Conservation (phyloP, 2,329 filamentous ascomycete species). For the Colletotrichum incanum region DNA sequence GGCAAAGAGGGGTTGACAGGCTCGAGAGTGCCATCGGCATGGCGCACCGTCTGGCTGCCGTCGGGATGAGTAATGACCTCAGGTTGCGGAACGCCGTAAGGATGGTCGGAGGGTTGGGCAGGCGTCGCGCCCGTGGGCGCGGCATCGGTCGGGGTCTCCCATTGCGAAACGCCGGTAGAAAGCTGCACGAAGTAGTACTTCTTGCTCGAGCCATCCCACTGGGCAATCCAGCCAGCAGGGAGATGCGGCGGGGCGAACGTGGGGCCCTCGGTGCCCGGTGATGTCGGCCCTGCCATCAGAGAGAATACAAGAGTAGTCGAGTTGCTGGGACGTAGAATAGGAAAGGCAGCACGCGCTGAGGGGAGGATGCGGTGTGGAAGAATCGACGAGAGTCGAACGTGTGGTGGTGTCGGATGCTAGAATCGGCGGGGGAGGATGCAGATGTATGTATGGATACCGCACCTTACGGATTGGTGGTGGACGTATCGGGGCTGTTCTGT, state of each 20-base stretch:
- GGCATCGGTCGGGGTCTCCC: conserved; percentile 79
- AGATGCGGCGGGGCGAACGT: conserved; percentile 73
- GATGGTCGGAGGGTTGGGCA: conserved; percentile 69
- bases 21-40: conserved; percentile 74
- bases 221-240: conserved; percentile 78
- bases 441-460: conserved; percentile 27
- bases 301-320: conserved; percentile 17
- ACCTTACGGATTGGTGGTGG: conserved; percentile 12
- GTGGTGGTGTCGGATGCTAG: conserved; percentile 14
- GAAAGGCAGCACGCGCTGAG: conserved; percentile 2
- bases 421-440: conserved; percentile 17
- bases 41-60: conserved; percentile 73
- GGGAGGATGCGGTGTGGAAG: conserved; percentile 11
- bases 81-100: conserved; percentile 71
- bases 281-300: conserved; percentile 70
- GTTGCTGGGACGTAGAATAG: neutral
- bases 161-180: conserved; percentile 80
- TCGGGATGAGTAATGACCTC: conserved; percentile 75
- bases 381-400: conserved; percentile 21
- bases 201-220: conserved; percentile 76
- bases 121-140: conserved; percentile 75
- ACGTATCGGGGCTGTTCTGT: conserved; percentile 13
- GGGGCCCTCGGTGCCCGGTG: conserved; percentile 72
- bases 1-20: conserved; percentile 68
- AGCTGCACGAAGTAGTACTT: conserved; percentile 83